These are phyloP conservation scores for Phytophthora brassicae DNA, from an alignment of 352 stramenopile genomes.

Conservation along the genomic window DNA sequence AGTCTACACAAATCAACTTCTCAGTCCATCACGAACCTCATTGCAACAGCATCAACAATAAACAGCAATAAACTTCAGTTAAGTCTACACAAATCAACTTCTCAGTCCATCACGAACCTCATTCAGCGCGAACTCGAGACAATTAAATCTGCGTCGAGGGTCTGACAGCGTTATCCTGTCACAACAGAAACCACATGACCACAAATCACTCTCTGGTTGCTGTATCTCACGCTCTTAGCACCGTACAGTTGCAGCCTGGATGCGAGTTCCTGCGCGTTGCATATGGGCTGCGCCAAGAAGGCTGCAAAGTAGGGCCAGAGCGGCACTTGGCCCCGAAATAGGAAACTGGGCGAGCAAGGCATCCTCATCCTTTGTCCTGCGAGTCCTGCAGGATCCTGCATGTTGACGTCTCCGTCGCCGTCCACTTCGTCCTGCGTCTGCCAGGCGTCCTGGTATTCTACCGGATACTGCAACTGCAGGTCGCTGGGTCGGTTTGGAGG, in stretches of 20 bases:
- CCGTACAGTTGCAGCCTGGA: conserved; percentile 47
- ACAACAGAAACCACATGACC: conserved; percentile 8
- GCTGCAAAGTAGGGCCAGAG: conserved; percentile 73
- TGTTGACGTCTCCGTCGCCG: conserved; percentile 21
- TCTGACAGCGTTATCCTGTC: conserved; percentile 35
- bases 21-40: conserved; percentile 20
- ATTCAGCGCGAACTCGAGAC: conserved; percentile 40
- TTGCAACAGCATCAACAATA: conserved; percentile 3
- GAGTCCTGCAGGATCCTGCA: conserved; percentile 13
- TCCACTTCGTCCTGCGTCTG: conserved; percentile 6
- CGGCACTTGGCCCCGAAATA: conserved; percentile 42
- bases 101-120: conserved; percentile 20
- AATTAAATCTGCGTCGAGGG: conserved; percentile 34
- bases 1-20: no score
- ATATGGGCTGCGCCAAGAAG: conserved; percentile 48
- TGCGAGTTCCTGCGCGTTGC: conserved; percentile 34
- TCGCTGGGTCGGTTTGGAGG: conserved; percentile 26
- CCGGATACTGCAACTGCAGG: conserved; percentile 45
- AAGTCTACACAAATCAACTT: no score
- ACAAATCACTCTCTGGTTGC: conserved; percentile 9
- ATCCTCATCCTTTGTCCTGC: conserved; percentile 28
- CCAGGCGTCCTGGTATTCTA: conserved; percentile 28
- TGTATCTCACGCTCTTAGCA: background rate
- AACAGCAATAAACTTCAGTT: no score
- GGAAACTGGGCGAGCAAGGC: conserved; percentile 46